phyloP scores from a whole-genome alignment of 1,284 basidiomycete genomes.

The Sporisorium scitamineum region DNA sequence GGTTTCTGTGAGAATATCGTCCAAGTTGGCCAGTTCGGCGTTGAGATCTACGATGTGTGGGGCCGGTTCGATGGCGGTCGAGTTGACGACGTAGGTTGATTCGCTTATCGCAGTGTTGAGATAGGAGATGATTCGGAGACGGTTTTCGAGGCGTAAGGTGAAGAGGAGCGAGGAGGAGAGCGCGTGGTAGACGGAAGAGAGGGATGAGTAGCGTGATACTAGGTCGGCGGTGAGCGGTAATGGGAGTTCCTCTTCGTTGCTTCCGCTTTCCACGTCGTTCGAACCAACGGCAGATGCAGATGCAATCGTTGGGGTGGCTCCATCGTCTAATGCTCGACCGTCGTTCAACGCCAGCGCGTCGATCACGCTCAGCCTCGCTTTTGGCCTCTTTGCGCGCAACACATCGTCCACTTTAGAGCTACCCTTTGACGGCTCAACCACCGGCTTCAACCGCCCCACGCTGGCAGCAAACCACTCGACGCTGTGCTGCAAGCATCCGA shows the following conservation, averaged over 20 bases:
- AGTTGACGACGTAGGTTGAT: conserved; percentile 75
- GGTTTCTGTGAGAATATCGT: conserved; percentile 73
- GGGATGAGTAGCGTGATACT: conserved; percentile 74
- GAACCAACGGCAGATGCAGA: neutral
- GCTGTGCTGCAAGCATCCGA: conserved; percentile 86
- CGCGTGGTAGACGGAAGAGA: conserved; percentile 89
- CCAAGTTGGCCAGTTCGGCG: conserved; percentile 80
- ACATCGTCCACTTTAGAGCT: neutral
- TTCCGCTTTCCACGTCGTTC: neutral
- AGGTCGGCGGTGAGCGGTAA: conserved; percentile 55
- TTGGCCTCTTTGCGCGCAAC: conserved; percentile 20
- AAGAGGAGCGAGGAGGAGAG: conserved; percentile 87
- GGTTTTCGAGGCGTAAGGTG: conserved; percentile 88
- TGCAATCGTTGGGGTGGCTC: neutral
- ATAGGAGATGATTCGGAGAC: conserved; percentile 85
- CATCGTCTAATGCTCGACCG: neutral
- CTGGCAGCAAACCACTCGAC: conserved; percentile 67
- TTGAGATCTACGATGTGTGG: conserved; percentile 90
- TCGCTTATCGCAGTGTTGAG: conserved; percentile 79
- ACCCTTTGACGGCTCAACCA: conserved; percentile 68
- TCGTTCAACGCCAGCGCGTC: conserved; percentile 10
- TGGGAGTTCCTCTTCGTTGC: conserved; percentile 18
- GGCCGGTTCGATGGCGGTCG: conserved; percentile 85
- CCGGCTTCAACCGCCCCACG: conserved; percentile 52
- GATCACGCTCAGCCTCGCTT: conserved; percentile 46